A percentile compares a stretch with the other conserved stretches of the same genome.
Evolutionary conservation across 352 stramenopile genomes (phyloP).

Genomic region (Pythium utonaiense): DNA sequence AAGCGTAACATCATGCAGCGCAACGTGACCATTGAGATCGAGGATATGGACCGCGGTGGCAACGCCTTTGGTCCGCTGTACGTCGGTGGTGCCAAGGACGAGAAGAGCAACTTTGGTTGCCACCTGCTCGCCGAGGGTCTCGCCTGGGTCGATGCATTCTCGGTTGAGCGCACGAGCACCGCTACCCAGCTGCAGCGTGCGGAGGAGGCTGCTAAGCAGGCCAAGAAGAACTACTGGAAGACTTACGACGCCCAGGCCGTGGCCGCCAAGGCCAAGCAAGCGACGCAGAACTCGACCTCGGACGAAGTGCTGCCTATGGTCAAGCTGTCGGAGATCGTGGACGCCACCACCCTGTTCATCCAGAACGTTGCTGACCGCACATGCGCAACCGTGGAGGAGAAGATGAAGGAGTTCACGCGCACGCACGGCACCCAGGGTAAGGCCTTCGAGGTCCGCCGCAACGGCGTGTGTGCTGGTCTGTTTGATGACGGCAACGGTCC

Average conservation of each 20-base stretch:
- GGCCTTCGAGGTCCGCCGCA: conserved; percentile 88
- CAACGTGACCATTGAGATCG: conserved; percentile 88
- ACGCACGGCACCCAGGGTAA: conserved; percentile 86
- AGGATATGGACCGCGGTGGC: conserved; percentile 92
- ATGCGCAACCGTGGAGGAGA: conserved; percentile 88
- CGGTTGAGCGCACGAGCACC: conserved; percentile 89
- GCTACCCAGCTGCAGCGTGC: conserved; percentile 65
- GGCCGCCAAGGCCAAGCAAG: conserved; percentile 40
- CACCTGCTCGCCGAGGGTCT: conserved; percentile 92
- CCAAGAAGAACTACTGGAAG: conserved; percentile 95
- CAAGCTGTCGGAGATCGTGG: conserved; percentile 93
- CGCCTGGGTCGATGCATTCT: conserved; percentile 91
- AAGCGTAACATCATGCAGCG: conserved; percentile 89
- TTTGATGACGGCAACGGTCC: conserved; percentile 94
- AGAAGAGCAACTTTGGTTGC: conserved; percentile 87
- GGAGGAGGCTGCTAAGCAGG: conserved; percentile 86
- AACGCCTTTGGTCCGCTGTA: conserved; percentile 89
- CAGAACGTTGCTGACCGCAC: conserved; percentile 88
- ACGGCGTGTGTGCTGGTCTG: conserved; percentile 90
- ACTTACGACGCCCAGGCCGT: conserved; percentile 69
- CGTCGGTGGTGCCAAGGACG: conserved; percentile 51
- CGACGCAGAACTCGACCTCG: conserved; percentile 40
- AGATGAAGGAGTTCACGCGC: conserved; percentile 92
- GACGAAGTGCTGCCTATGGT: conserved; percentile 71
- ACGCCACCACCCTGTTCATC: conserved; percentile 93